These are phyloP conservation scores for Verticillium tricorpus DNA, from an alignment of 2,329 filamentous ascomycete genomes.

Conservation along the genomic window DNA sequence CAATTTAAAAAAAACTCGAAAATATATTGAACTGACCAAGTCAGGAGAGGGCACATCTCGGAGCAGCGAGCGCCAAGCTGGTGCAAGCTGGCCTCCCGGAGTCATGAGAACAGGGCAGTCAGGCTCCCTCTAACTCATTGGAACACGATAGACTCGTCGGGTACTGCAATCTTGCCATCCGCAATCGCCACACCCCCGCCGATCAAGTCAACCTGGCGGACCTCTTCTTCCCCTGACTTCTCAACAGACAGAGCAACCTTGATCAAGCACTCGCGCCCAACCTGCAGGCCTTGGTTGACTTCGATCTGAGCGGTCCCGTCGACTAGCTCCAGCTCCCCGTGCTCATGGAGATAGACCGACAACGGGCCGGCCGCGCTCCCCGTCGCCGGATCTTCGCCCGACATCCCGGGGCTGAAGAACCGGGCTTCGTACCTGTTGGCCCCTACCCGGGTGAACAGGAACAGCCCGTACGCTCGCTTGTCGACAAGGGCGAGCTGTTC, in stretches of 20 bases:
- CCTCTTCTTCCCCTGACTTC: not conserved
- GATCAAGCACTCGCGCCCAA: slow-evolving; percentile 1
- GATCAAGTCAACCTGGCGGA: not conserved
- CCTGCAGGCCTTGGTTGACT: not conserved
- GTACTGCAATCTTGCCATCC: not conserved
- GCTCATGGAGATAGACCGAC: slow-evolving; percentile 10
- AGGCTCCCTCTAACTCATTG: not conserved
- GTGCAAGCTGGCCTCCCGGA: no score
- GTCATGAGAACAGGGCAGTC: no score
- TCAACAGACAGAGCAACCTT: slow-evolving; percentile 1
- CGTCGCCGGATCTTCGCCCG: slow-evolving; percentile 16
- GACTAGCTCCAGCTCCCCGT: slow-evolving; percentile 1
- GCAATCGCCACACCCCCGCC: not conserved
- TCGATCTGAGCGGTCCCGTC: not conserved
- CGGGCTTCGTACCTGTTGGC: slow-evolving; percentile 10
- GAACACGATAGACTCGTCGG: not conserved
- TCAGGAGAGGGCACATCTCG: no score
- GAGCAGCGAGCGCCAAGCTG: no score
- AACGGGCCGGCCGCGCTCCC: slow-evolving; percentile 17
- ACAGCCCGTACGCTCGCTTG: slow-evolving; percentile 11
- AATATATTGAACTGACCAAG: no score
- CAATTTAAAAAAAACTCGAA: no score
- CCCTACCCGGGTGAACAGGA: slow-evolving; percentile 7
- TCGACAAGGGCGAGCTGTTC: slow-evolving; percentile 10
- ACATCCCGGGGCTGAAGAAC: slow-evolving; percentile 18